Evolutionary conservation across 2,329 filamentous ascomycete species (phyloP).

Genomic region (Colletotrichum theobromicola): DNA sequence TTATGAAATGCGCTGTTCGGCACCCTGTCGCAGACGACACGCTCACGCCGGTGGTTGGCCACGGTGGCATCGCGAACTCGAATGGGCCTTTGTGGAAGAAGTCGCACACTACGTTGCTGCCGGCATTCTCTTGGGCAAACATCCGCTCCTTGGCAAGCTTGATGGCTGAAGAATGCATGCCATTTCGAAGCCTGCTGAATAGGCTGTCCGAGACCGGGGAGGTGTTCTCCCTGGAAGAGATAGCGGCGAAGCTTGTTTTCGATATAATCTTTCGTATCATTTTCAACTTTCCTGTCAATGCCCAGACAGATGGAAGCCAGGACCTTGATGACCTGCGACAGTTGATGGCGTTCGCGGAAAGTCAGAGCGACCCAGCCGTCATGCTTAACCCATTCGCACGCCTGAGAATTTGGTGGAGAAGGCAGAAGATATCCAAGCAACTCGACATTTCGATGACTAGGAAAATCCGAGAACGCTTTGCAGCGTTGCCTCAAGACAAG

Average conservation of each 20-base stretch:
- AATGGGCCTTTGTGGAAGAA: neutral
- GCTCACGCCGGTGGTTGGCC: neutral
- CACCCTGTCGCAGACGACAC: neutral
- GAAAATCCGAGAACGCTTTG: neutral
- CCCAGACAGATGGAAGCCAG: neutral
- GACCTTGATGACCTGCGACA: neutral
- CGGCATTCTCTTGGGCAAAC: neutral
- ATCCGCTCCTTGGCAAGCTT: neutral
- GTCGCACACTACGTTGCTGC: neutral
- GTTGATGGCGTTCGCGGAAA: neutral
- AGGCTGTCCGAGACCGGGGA: neutral
- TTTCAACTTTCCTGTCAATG: neutral
- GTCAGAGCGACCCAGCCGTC: neutral
- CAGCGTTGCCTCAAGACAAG: neutral
- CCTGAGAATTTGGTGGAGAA: neutral
- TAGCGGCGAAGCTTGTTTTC: neutral
- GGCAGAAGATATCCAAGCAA: neutral
- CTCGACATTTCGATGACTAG: neutral
- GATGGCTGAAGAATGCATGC: neutral
- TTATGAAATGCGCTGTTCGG: neutral
- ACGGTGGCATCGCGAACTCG: neutral
- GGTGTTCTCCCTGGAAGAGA: rapidly evolving
- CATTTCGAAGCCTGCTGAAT: neutral
- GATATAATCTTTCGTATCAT: neutral
- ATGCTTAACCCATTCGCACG: neutral